phyloP scores from a whole-genome alignment of 345 rosid species.

The Clarkia xantiana region DNA sequence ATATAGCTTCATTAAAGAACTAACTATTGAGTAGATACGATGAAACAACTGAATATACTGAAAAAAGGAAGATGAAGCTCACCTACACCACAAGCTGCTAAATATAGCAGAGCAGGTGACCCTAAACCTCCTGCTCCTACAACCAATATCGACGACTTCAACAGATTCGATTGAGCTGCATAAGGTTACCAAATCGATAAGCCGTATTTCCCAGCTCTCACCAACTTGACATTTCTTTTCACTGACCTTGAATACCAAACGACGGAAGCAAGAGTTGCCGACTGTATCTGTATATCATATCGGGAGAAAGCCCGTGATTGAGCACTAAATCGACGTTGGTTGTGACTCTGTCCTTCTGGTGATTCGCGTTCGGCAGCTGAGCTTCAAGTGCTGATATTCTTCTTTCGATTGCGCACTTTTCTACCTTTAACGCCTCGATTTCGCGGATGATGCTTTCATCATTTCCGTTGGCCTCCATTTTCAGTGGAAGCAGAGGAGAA shows the following conservation, averaged over 20 bases:
- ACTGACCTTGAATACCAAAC: conserved; percentile 70
- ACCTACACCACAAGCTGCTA: conserved; percentile 94
- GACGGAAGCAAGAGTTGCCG: conserved; percentile 86
- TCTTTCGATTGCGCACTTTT: conserved; percentile 38
- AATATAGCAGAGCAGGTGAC: conserved; percentile 76
- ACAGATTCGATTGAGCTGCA: conserved; percentile 62
- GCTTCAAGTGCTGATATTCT: conserved; percentile 55
- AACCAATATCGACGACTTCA: conserved; percentile 68
- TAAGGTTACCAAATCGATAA: neutral
- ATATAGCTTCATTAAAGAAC: neutral
- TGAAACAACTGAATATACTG: too few relatives aligned
- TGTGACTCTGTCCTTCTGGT: conserved; percentile 15
- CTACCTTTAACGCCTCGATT: conserved; percentile 32
- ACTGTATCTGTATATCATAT: conserved; percentile 74
- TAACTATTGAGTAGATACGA: neutral
- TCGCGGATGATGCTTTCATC: conserved; percentile 22
- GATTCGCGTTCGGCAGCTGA: conserved; percentile 42
- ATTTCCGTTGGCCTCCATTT: conserved; percentile 26
- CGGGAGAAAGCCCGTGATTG: conserved; percentile 43
- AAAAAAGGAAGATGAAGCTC: conserved; percentile 1
- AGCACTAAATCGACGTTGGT: conserved; percentile 14
- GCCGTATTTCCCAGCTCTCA: neutral
- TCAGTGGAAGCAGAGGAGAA: neutral
- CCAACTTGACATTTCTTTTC: neutral
- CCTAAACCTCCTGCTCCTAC: conserved; percentile 97